A percentile compares a stretch with the other conserved stretches of the same genome.
Evolutionary conservation across 192 early-diverging fungal genomes (phyloP).

Genomic region (Pilaira anomala): DNA sequence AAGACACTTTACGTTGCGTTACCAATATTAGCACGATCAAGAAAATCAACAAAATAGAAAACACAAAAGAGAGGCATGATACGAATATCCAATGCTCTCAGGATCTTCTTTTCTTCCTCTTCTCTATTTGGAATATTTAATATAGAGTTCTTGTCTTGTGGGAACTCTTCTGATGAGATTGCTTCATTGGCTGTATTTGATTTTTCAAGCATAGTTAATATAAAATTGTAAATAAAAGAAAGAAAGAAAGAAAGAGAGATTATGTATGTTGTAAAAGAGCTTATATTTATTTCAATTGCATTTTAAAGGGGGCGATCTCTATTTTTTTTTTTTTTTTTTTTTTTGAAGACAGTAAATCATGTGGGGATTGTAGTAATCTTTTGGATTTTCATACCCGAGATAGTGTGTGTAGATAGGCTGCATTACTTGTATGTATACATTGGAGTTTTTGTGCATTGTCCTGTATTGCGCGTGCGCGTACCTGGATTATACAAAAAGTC

Average conservation of each 20-base stretch:
- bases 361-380: too few relatives aligned
- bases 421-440: too few relatives aligned
- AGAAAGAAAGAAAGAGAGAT: constrained; percentile 2
- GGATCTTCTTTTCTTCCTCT: constrained; percentile 38
- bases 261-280: too few relatives aligned
- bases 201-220: not conserved
- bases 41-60: constrained; percentile 58
- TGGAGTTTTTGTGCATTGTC: too few relatives aligned
- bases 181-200: too few relatives aligned
- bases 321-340: too few relatives aligned
- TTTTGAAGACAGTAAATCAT: too few relatives aligned
- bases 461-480: too few relatives aligned
- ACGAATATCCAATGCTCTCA: constrained; percentile 52
- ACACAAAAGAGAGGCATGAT: constrained; percentile 60
- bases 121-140: constrained; percentile 5
- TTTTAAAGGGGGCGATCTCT: not conserved
- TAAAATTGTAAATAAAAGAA: not conserved
- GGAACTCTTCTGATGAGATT: too few relatives aligned
- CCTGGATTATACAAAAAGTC: too few relatives aligned
- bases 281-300: constrained; percentile 4
- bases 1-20: constrained; percentile 54
- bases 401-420: too few relatives aligned
- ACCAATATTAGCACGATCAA: constrained; percentile 71
- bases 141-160: not conserved
- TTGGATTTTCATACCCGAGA: too few relatives aligned